Percentiles rank a stretch among this genome's conserved stretches.
Conservation (phyloP, 805 yeast species). For the Blastobotrys mokoenaii region DNA sequence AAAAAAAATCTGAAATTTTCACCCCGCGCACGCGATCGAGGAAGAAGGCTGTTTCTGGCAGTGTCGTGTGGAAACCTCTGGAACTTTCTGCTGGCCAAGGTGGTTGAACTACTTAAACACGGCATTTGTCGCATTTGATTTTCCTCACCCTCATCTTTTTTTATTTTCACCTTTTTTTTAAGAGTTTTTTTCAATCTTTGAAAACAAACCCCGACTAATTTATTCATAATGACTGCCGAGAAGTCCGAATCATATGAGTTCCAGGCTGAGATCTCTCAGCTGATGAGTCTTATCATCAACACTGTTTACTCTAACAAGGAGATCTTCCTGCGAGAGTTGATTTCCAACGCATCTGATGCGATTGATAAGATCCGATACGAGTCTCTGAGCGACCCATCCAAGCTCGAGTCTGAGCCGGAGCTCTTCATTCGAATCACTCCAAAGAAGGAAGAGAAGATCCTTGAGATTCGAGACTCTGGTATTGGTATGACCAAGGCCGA, state of each 20-base stretch:
- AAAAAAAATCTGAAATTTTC: too few species aligned
- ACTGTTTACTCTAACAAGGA: constrained; percentile 99
- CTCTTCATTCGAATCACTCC: constrained; percentile 97
- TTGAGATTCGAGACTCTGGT: constrained; percentile 99
- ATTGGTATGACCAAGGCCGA: constrained; percentile 99
- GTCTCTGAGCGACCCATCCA: constrained; percentile 84
- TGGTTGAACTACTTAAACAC: too few species aligned
- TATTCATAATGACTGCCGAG: constrained; percentile 17
- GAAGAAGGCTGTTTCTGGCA: too few species aligned
- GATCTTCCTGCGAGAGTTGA: constrained; percentile 96
- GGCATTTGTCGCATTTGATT: too few species aligned
- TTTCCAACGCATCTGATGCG: constrained; percentile 99
- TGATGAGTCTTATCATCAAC: constrained; percentile 99
- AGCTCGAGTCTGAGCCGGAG: constrained; percentile 91
- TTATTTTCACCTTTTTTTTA: too few species aligned
- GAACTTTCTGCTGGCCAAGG: background rate
- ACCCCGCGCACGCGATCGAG: too few species aligned
- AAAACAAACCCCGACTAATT: constrained; percentile 3
- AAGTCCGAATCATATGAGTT: constrained; percentile 56
- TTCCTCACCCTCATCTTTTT: too few species aligned
- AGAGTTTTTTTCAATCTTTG: constrained; percentile 3
- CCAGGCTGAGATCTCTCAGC: constrained; percentile 99
- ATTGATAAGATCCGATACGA: constrained; percentile 97
- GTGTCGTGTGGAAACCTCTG: background rate
- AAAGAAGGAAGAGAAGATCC: constrained; percentile 83